Percentiles rank a stretch among this genome's conserved stretches.
These are phyloP conservation scores for Trichoderma gracile DNA, from an alignment of 2,329 filamentous ascomycete species.

Conservation along the genomic window DNA sequence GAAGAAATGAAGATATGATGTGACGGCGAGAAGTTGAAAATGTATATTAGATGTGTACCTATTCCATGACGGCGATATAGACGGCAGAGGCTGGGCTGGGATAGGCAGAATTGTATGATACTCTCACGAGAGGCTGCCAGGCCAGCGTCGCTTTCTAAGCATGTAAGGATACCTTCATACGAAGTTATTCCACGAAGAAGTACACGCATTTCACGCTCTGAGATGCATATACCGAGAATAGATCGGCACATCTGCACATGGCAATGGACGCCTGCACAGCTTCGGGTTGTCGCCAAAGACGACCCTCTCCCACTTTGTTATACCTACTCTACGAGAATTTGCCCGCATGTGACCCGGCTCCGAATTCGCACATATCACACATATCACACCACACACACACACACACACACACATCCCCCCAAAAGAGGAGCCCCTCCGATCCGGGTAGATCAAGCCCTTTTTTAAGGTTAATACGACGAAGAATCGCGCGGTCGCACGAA, in stretches of 20 bases:
- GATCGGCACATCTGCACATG: conserved; percentile 3
- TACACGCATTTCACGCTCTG: too few relatives aligned
- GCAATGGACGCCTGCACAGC: background rate
- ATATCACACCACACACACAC: background rate
- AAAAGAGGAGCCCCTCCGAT: conserved; percentile 1
- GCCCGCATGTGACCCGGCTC: conserved; percentile 15
- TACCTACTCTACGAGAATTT: background rate
- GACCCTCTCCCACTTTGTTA: background rate
- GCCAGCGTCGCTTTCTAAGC: too few relatives aligned
- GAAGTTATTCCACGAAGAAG: too few relatives aligned
- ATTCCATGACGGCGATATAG: conserved; percentile 8
- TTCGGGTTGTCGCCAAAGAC: background rate
- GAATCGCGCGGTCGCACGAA: conserved; percentile 2
- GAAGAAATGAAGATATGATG: conserved; percentile 35
- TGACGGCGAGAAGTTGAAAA: conserved; percentile 1
- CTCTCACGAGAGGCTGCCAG: background rate
- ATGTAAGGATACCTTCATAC: too few relatives aligned
- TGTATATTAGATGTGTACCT: conserved; percentile 25
- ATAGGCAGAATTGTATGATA: conserved; percentile 1
- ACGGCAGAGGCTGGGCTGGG: background rate
- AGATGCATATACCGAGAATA: background rate
- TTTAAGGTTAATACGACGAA: conserved; percentile 22
- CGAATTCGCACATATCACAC: too few relatives aligned
- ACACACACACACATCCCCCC: background rate
- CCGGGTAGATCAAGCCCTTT: conserved; percentile 11